Base-by-base conservation (phyloP, 345 rosid species). In the Rhizophora mangle region DNA sequence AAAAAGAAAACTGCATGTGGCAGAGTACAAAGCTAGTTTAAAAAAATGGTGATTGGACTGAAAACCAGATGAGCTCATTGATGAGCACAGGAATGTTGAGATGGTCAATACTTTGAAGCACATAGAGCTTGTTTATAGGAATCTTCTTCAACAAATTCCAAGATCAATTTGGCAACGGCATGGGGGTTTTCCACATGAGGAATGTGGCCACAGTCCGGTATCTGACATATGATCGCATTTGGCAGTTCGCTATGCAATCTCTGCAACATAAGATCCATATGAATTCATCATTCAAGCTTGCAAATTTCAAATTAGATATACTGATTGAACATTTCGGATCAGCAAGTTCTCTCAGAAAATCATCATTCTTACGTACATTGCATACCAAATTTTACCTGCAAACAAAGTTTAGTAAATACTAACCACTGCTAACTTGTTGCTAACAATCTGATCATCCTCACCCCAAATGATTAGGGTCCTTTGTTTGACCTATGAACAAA, bases 401-500 rank as follows among this genome's bases (percentile, higher is more conserved):
- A 16, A 62, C 2, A n/a, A 70, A 55, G 64, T 62, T 65, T 22
- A 36, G 66, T 5, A 58, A 80, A 52, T 51, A 62, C 93, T 80
- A 29, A 92, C 97, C 92, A 80, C 84, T 60, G 88, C 96, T 47
- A 90, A 79, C 66, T 81, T 87, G 82, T 79, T 88, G 84, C 93
- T 89, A 58, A 92, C 82, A 64, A 92, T 87, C 75, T 77, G 82
- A 72, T 95, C 99, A 74, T 89, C 87, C 80, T 92, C 92, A 56
- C 97, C 99, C 97, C 97, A 95, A 32, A 92, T 71, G 73, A 92
- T 86, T 31, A 92, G 87, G 1, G 97, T 87, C 74, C 81, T 87
- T 71, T 92, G 96, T 58, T 85, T 75, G 54, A 88, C 87, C 96
- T 92, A 85, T 11, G 68, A 70, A 52, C 37, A 53, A 56, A 76